Percentiles rank a stretch among this genome's conserved stretches.
phyloP scores from a whole-genome alignment of 768 basidiomycete species.

The Boletales sp. region DNA sequence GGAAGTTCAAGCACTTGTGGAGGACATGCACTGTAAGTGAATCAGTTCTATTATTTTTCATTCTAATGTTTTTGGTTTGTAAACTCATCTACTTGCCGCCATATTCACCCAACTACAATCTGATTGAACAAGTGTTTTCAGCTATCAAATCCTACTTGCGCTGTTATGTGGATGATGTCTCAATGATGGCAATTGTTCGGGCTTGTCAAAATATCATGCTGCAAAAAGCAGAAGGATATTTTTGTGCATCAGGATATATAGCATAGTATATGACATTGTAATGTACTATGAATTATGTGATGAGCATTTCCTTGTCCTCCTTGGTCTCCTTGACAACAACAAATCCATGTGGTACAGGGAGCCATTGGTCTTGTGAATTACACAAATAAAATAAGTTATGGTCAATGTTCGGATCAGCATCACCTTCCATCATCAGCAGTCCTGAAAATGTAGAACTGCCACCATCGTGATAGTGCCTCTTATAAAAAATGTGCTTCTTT shows the following conservation, averaged over 20 bases:
- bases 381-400: not conserved
- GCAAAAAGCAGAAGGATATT: constrained; percentile 4
- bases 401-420: not conserved
- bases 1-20: constrained; percentile 13
- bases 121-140: constrained; percentile 20
- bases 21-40: constrained; percentile 19
- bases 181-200: no score
- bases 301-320: not conserved
- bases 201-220: constrained; percentile 2
- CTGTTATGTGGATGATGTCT: not conserved
- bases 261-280: not conserved
- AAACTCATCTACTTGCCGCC: constrained; percentile 28
- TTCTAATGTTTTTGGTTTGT: constrained; percentile 12
- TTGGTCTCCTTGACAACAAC: not conserved
- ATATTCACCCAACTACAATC: constrained; percentile 17
- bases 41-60: no score
- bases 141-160: not conserved
- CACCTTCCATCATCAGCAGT: not conserved
- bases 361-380: not conserved
- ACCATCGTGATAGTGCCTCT: constrained; percentile 1
- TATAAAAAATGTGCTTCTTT: not conserved
- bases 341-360: constrained; percentile 6
- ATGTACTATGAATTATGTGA: not conserved
- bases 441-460: not conserved
- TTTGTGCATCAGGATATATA: constrained; percentile 1